Percentiles rank a stretch among this genome's conserved stretches.
Conservation (phyloP, 495 filamentous ascomycete species). For the Tuber umbilicatum region DNA sequence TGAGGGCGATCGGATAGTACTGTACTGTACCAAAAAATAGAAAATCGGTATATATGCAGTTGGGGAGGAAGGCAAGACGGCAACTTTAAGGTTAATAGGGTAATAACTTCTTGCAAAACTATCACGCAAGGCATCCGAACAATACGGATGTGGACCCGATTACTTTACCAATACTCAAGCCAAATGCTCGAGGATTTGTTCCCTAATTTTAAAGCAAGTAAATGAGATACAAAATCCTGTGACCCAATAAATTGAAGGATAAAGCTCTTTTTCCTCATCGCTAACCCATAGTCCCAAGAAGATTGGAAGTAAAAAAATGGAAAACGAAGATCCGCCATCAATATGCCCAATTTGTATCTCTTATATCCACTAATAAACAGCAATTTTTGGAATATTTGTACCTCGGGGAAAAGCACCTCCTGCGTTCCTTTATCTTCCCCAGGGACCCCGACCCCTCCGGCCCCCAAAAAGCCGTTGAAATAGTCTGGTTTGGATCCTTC, state of each 20-base stretch:
- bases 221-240: background rate
- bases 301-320: background rate
- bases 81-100: no score
- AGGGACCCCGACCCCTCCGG: no score
- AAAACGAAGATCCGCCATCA: background rate
- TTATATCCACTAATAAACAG: slow-evolving; percentile 6
- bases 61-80: no score
- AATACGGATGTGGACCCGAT: background rate
- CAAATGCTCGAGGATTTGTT: background rate
- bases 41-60: no score
- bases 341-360: background rate
- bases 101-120: no score
- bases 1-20: background rate
- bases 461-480: no score
- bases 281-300: background rate
- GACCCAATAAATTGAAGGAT: background rate
- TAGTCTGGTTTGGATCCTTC: background rate
- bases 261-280: background rate
- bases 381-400: background rate
- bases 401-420: background rate
- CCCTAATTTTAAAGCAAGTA: background rate
- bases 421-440: background rate
- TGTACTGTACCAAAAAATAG: background rate
- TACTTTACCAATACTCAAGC: background rate
- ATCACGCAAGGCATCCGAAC: no score